Percentiles rank a stretch among this genome's conserved stretches.
Evolutionary conservation across 2,329 filamentous ascomycete genomes (phyloP).

Genomic region (Elsinoe perseae): DNA sequence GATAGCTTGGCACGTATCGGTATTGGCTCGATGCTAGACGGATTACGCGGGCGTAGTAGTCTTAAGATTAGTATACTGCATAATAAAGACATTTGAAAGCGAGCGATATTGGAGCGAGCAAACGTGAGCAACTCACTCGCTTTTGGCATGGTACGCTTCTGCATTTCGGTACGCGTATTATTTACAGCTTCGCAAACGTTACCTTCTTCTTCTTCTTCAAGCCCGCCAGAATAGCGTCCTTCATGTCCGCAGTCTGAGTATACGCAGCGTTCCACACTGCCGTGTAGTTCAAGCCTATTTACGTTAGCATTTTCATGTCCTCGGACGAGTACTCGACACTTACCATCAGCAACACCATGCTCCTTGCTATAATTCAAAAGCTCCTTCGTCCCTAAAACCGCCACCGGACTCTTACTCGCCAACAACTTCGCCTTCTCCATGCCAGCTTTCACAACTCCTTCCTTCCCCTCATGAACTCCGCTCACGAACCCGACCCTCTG

Average conservation of each 20-base stretch:
- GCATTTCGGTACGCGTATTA: not conserved
- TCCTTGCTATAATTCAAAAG: constrained; percentile 75
- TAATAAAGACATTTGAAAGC: not conserved
- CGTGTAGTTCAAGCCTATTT: constrained; percentile 66
- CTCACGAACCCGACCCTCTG: constrained; percentile 62
- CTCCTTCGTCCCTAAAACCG: constrained; percentile 81
- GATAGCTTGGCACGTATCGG: no score
- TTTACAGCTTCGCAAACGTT: constrained; percentile 73
- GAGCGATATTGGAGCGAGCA: not conserved
- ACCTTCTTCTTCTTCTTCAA: constrained; percentile 69
- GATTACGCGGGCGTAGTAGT: no score
- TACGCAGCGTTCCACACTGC: constrained; percentile 79
- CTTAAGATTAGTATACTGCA: not conserved
- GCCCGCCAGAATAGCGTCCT: constrained; percentile 64
- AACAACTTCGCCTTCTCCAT: constrained; percentile 58
- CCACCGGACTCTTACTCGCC: constrained; percentile 77
- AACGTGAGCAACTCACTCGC: not conserved
- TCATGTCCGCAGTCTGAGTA: constrained; percentile 72
- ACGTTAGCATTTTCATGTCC: constrained; percentile 1
- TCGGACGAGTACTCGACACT: constrained; percentile 27
- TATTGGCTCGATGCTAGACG: no score
- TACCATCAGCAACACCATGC: constrained; percentile 66
- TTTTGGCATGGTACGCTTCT: not conserved
- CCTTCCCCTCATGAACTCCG: constrained; percentile 54
- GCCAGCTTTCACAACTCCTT: constrained; percentile 53